Evolutionary conservation across 2,329 filamentous ascomycete species (phyloP).

Genomic region (Septoria petroselini): DNA sequence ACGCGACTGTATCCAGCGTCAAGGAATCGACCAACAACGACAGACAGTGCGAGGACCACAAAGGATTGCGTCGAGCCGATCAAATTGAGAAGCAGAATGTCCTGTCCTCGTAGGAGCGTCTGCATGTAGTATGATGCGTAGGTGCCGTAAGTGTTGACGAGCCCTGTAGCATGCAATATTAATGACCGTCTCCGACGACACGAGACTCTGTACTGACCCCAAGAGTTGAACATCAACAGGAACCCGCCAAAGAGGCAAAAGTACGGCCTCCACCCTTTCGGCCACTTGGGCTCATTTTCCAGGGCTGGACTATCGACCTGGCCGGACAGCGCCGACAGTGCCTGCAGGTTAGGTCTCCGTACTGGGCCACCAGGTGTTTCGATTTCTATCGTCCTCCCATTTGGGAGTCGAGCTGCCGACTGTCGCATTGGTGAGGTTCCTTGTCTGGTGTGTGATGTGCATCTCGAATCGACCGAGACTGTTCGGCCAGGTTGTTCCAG

Average conservation of each 20-base stretch:
- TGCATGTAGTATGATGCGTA: slow-evolving; percentile 51
- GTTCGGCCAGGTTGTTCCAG: slow-evolving; percentile 9
- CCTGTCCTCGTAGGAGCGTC: slow-evolving; percentile 41
- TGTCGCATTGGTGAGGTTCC: slow-evolving; percentile 2
- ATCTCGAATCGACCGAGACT: slow-evolving; percentile 21
- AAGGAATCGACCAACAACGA: slow-evolving; percentile 48
- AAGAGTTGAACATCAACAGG: slow-evolving; percentile 47
- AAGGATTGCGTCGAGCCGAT: slow-evolving; percentile 50
- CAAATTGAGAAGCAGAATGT: slow-evolving; percentile 46
- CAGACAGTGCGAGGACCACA: slow-evolving; percentile 47
- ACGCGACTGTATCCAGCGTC: slow-evolving; percentile 47
- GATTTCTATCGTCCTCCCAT: slow-evolving; percentile 14
- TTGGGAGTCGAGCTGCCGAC: slow-evolving; percentile 3
- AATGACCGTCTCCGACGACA: neutral
- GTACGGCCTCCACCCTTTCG: slow-evolving; percentile 46
- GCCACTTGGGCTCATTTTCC: slow-evolving; percentile 43
- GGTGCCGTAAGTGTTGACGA: slow-evolving; percentile 52
- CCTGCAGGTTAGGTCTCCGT: slow-evolving; percentile 13
- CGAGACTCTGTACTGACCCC: slow-evolving; percentile 19
- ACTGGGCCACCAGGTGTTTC: slow-evolving; percentile 22
- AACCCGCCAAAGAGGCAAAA: slow-evolving; percentile 48
- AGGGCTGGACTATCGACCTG: neutral
- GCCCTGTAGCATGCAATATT: slow-evolving; percentile 2
- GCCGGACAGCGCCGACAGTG: slow-evolving; percentile 15
- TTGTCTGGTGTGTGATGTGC: slow-evolving; percentile 7